Base-by-base conservation (phyloP, 768 basidiomycete species). In the Calocybe cyanea region DNA sequence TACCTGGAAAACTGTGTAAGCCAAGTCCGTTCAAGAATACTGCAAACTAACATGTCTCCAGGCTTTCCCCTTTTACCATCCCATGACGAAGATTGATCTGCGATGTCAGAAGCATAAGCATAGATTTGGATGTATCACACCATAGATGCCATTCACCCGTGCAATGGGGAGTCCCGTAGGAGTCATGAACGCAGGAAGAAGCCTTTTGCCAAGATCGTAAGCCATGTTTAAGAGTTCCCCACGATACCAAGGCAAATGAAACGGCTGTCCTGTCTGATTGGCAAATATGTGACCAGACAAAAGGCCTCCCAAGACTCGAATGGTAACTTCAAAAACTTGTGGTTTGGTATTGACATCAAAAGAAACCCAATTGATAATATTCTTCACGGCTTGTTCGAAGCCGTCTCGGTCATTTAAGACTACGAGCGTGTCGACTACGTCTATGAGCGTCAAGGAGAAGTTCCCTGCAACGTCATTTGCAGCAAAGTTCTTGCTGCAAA, bases 311-410 rank as follows among this genome's bases (percentile, higher is more conserved):
- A 99, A 70, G 5, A 93, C 91, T 20, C 94, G 82, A 45, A 98
- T 98, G 1, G 91, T 97, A 8, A 89, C 90, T 69, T 99, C 95
- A 58, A 99, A 99, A 3, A 98, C 87, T 73, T 99, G 95, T n/a
- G 96, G 92, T 63, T 83, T 91, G 33, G 91, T 92, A 64, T 97
- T 85, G 46, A 92, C 86, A 60, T 97, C 89, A 63, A 96, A 97
- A 0, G 84, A 84, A 31, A 96, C 88, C 75, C 79, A 82, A 43
- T 81, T 65, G 41, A 95, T 85, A 43, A 92, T 79, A 51, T 87
- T 80, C 48, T 78, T 80, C 41, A 98, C 85, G 2, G 91, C 93
- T n/a, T 70, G 70, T 56, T 90, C 86, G 57, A 96, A 97, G 5
- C 85, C 88, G 41, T 69, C 58, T 18, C 76, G 78, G 57, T 94